phyloP scores from a whole-genome alignment of 371 early-diverging fungal species.

The Lichtheimia ramosa region DNA sequence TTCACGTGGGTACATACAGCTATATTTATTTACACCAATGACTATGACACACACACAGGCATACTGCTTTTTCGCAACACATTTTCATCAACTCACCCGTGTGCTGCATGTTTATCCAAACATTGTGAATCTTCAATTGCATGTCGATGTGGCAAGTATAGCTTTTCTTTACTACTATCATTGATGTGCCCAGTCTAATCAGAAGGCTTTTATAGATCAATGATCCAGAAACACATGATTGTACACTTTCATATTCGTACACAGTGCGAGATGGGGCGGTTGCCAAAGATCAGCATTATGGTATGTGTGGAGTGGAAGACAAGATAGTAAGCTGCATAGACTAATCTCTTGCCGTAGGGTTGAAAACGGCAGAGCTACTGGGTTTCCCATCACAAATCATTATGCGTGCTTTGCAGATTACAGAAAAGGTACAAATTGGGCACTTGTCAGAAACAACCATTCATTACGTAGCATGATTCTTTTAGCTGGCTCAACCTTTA shows the following conservation, averaged over 20 bases:
- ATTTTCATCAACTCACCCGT: constrained; percentile 62
- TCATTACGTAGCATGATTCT: not conserved
- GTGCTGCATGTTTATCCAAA: constrained; percentile 59
- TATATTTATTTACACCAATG: not conserved
- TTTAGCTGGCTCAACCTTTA: not conserved
- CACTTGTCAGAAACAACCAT: not conserved
- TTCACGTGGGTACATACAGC: not conserved
- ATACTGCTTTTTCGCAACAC: constrained; percentile 72
- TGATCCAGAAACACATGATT: constrained; percentile 11
- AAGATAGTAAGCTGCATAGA: not conserved
- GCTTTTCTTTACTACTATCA: not conserved
- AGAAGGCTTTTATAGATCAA: constrained; percentile 7
- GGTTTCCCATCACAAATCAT: constrained; percentile 39
- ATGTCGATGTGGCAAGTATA: constrained; percentile 42
- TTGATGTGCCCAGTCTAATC: not conserved
- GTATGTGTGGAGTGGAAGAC: constrained; percentile 13
- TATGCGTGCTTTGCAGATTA: constrained; percentile 34
- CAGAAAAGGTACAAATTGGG: constrained; percentile 17
- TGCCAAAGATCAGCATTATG: constrained; percentile 38
- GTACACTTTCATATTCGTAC: constrained; percentile 44
- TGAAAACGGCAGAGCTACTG: constrained; percentile 52
- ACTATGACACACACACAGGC: constrained; percentile 37
- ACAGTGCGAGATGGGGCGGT: constrained; percentile 45
- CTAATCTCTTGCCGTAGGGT: constrained; percentile 22
- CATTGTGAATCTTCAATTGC: constrained; percentile 66